Evolutionary conservation across 352 stramenopile species (phyloP).

Genomic region (Pythium insidiosum): DNA sequence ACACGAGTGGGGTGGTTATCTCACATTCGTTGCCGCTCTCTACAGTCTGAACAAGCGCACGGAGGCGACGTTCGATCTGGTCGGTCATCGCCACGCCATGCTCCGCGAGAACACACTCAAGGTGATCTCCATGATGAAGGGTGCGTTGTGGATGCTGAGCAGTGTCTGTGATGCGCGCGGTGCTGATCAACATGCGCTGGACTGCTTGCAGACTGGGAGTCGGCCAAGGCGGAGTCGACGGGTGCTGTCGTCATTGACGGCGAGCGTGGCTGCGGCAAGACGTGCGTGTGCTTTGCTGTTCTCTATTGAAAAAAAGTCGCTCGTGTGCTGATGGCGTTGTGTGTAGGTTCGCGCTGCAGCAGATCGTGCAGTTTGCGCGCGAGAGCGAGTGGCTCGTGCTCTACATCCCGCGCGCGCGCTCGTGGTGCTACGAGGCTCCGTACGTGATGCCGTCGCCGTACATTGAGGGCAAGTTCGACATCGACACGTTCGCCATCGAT

Average conservation of each 20-base stretch:
- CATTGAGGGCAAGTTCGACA: conserved; percentile 79
- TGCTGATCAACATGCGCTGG: neutral
- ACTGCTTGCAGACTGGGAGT: conserved; percentile 41
- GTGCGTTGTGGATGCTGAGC: conserved; percentile 18
- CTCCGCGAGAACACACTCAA: conserved; percentile 68
- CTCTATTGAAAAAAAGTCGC: too few species aligned
- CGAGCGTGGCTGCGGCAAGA: conserved; percentile 78
- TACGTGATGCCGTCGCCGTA: conserved; percentile 83
- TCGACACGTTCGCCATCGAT: conserved; percentile 73
- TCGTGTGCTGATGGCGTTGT: neutral
- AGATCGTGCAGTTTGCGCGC: conserved; percentile 84
- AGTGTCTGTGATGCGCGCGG: neutral
- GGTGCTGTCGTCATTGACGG: conserved; percentile 72
- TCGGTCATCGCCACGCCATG: conserved; percentile 81
- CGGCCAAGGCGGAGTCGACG: conserved; percentile 31
- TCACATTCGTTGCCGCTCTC: too few species aligned
- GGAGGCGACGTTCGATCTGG: conserved; percentile 74
- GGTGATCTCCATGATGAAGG: conserved; percentile 67
- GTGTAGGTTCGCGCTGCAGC: conserved; percentile 56
- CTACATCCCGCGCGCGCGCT: conserved; percentile 68
- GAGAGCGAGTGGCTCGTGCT: conserved; percentile 84
- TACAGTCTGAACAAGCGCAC: conserved; percentile 54
- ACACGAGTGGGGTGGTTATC: too few species aligned
- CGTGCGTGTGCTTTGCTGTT: conserved; percentile 3
- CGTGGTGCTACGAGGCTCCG: conserved; percentile 70